These are phyloP conservation scores for Aureobasidium sp. DNA, from an alignment of 2,329 filamentous ascomycete species.

Conservation along the genomic window DNA sequence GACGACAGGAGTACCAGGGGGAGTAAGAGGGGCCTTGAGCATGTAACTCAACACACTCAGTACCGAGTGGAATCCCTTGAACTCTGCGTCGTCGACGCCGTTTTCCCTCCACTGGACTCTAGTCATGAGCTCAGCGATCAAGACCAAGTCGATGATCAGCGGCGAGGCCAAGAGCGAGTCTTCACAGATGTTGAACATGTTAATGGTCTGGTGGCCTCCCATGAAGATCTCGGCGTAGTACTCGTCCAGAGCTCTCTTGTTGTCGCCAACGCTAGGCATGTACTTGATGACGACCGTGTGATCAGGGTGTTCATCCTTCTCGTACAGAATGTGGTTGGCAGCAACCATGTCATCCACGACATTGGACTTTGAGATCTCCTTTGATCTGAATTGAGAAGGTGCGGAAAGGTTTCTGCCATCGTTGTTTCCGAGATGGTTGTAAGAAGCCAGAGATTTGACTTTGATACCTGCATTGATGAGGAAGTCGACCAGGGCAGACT, in stretches of 20 bases:
- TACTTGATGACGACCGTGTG: slow-evolving; percentile 99
- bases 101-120: slow-evolving; percentile 80
- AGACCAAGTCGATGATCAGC: slow-evolving; percentile 90
- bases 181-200: slow-evolving; percentile 97
- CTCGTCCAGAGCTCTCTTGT: slow-evolving; percentile 97
- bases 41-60: slow-evolving; percentile 98
- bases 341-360: slow-evolving; percentile 99
- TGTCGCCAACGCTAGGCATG: slow-evolving; percentile 97
- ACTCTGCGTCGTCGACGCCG: slow-evolving; percentile 49
- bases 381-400: slow-evolving; percentile 96
- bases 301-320: slow-evolving; percentile 87
- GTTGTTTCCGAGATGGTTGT: slow-evolving; percentile 99
- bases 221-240: slow-evolving; percentile 99
- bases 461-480: slow-evolving; percentile 98
- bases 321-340: slow-evolving; percentile 86
- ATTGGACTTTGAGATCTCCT: slow-evolving; percentile 99
- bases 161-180: slow-evolving; percentile 94
- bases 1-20: slow-evolving; percentile 88
- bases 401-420: slow-evolving; percentile 98
- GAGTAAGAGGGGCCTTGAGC: slow-evolving; percentile 90
- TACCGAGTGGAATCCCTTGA: slow-evolving; percentile 92
- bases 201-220: slow-evolving; percentile 97
- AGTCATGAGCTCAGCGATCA: slow-evolving; percentile 96
- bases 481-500: slow-evolving; percentile 97
- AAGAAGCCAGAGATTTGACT: slow-evolving; percentile 94